Evolutionary conservation across 208 protist species (phyloP).

Genomic region (Ichthyophonus hoferi): DNA sequence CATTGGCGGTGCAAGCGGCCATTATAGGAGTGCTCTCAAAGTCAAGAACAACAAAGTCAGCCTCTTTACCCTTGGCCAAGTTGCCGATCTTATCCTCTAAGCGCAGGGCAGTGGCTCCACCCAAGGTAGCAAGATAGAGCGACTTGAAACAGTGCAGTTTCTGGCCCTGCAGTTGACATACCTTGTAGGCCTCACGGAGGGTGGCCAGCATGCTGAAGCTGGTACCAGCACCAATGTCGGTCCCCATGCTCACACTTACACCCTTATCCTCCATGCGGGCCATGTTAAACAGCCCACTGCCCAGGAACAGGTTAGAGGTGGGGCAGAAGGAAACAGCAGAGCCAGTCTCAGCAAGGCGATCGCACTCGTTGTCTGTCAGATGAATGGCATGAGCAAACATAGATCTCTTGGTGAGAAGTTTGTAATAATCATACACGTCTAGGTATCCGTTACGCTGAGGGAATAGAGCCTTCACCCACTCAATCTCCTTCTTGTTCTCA

Average conservation of each 20-base stretch:
- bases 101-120: slow-evolving; percentile 73
- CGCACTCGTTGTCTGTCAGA: slow-evolving; percentile 73
- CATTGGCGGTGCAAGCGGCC: slow-evolving; percentile 59
- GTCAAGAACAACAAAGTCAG: slow-evolving; percentile 79
- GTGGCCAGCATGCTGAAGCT: slow-evolving; percentile 73
- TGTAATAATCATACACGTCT: slow-evolving; percentile 71
- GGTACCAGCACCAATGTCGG: slow-evolving; percentile 82
- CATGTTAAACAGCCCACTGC: slow-evolving; percentile 60
- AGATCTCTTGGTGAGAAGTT: slow-evolving; percentile 68
- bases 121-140: slow-evolving; percentile 78
- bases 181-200: slow-evolving; percentile 71
- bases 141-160: slow-evolving; percentile 59
- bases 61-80: slow-evolving; percentile 73
- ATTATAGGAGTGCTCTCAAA: slow-evolving; percentile 53
- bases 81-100: slow-evolving; percentile 71
- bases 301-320: slow-evolving; percentile 75
- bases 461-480: slow-evolving; percentile 48
- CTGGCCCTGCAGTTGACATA: slow-evolving; percentile 40
- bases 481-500: slow-evolving; percentile 70
- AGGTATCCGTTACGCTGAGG: slow-evolving; percentile 60
- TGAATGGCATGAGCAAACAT: slow-evolving; percentile 82
- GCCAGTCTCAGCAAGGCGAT: slow-evolving; percentile 61
- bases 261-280: slow-evolving; percentile 62
- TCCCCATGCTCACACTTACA: slow-evolving; percentile 81
- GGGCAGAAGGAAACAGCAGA: slow-evolving; percentile 80